A percentile compares a stretch with the other conserved stretches of the same genome.
phyloP scores from a whole-genome alignment of 805 yeast genomes.

The Starmerella cellae region DNA sequence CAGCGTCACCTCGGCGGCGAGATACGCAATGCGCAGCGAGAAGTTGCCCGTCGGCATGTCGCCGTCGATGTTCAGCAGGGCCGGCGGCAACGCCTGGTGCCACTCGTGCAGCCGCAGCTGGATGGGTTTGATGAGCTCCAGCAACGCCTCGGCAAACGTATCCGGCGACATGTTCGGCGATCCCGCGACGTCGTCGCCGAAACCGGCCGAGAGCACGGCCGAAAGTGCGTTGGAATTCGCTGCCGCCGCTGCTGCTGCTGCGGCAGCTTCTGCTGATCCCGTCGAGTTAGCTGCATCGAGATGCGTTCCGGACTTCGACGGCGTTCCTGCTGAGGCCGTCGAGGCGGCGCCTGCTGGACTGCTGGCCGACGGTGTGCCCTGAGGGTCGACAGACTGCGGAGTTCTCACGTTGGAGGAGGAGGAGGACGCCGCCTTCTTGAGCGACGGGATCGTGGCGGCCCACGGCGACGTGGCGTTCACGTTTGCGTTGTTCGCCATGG shows the following conservation, averaged over 20 bases:
- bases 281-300: too few relatives aligned
- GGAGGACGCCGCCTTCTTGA: not conserved
- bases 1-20: slow-evolving; percentile 76
- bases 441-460: not conserved
- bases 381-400: not conserved
- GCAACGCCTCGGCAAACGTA: slow-evolving; percentile 38
- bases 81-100: slow-evolving; percentile 27
- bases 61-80: slow-evolving; percentile 17
- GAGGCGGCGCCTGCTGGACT: not conserved
- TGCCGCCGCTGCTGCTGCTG: not conserved
- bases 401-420: too few relatives aligned
- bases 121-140: slow-evolving; percentile 53
- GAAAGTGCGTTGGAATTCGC: not conserved
- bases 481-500: slow-evolving; percentile 15
- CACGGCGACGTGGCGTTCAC: not conserved
- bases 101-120: slow-evolving; percentile 29
- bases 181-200: not conserved
- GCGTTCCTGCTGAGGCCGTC: not conserved
- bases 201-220: not conserved
- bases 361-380: not conserved
- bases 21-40: slow-evolving; percentile 68
- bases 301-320: too few relatives aligned
- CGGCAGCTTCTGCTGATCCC: not conserved
- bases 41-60: slow-evolving; percentile 42
- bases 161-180: not conserved